Evolutionary conservation across 2,329 filamentous ascomycete species (phyloP).

Genomic region (Cordyceps javanica): DNA sequence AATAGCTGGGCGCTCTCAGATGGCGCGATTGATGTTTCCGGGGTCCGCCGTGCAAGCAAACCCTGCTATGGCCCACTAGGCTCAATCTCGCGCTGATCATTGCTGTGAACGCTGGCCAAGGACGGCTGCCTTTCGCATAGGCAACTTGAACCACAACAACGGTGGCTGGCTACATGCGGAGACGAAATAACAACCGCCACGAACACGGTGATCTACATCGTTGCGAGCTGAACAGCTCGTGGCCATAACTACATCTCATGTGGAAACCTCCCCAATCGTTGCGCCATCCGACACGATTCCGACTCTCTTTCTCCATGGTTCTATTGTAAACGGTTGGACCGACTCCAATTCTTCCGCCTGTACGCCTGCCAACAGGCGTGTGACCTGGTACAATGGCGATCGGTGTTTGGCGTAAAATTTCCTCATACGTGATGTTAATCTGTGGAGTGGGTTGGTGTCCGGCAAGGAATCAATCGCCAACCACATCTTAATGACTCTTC

Average conservation of each 20-base stretch:
- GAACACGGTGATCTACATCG: too few species aligned
- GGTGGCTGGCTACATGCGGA: too few species aligned
- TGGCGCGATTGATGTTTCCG: too few species aligned
- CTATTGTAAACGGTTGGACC: conserved; percentile 12
- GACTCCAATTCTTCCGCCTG: conserved; percentile 10
- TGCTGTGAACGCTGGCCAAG: too few species aligned
- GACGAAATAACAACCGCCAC: too few species aligned
- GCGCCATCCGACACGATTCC: background rate
- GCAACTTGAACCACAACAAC: too few species aligned
- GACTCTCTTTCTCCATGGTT: conserved; percentile 7
- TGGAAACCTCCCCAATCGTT: background rate
- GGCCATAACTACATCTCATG: background rate
- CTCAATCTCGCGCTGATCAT: too few species aligned
- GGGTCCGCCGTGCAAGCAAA: too few species aligned
- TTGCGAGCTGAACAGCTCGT: background rate
- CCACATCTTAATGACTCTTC: conserved; percentile 14
- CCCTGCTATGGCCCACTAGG: too few species aligned
- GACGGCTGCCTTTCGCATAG: too few species aligned
- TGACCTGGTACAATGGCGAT: conserved; percentile 13
- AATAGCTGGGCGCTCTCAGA: too few species aligned
- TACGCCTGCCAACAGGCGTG: background rate
- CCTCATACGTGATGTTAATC: background rate
- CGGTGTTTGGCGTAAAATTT: conserved; percentile 5
- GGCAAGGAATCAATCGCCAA: conserved; percentile 8
- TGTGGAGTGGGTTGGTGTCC: conserved; percentile 8